These are phyloP conservation scores for Allodekkera sacchari DNA, from an alignment of 805 yeast species.

Conservation along the genomic window DNA sequence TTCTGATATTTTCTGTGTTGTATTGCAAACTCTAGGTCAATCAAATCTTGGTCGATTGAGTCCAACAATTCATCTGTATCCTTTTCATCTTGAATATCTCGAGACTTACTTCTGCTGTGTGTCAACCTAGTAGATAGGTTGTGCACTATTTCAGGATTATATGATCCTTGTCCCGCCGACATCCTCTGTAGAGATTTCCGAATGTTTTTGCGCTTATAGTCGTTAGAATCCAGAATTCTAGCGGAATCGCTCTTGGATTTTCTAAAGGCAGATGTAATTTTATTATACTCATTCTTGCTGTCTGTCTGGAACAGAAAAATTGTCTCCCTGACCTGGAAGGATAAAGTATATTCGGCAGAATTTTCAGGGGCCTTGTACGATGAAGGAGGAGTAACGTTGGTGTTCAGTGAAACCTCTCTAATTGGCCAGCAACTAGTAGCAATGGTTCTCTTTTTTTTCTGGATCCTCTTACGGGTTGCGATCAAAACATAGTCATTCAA, in stretches of 20 bases:
- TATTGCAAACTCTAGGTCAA: constrained; percentile 41
- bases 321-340: constrained; percentile 11
- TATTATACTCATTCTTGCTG: constrained; percentile 45
- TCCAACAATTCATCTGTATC: constrained; percentile 16
- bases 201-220: constrained; percentile 32
- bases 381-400: constrained; percentile 2
- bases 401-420: constrained; percentile 46
- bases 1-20: constrained; percentile 38
- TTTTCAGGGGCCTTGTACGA: constrained; percentile 1
- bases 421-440: constrained; percentile 80
- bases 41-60: constrained; percentile 37
- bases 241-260: constrained; percentile 55
- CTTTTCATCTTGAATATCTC: constrained; percentile 28
- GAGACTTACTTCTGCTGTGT: constrained; percentile 49
- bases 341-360: constrained; percentile 10
- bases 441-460: constrained; percentile 29
- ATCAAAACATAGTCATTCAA: constrained; percentile 70
- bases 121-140: constrained; percentile 48
- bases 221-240: constrained; percentile 45
- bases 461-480: constrained; percentile 51
- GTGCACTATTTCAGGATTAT: constrained; percentile 38
- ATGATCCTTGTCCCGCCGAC: constrained; percentile 18
- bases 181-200: constrained; percentile 37
- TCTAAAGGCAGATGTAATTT: constrained; percentile 46
- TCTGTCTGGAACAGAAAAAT: constrained; percentile 56